These are phyloP conservation scores for Mycosphaerella sp. DNA, from an alignment of 2,329 filamentous ascomycete species.

Conservation along the genomic window DNA sequence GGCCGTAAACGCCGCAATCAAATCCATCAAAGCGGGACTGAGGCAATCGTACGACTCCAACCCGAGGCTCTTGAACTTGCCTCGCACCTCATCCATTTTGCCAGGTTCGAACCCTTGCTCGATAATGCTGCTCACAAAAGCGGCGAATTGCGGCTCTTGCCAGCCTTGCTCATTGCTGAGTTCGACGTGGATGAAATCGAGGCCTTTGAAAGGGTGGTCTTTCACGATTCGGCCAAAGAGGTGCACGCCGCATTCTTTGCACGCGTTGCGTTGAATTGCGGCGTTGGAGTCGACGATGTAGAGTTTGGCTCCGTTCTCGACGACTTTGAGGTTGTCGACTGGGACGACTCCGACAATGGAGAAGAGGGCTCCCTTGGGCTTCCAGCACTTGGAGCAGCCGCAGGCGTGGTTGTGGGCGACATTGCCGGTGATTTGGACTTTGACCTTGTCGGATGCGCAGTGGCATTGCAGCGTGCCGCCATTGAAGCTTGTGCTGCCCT, in stretches of 20 bases:
- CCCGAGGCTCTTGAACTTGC: slow-evolving; percentile 48
- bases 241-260: slow-evolving; percentile 55
- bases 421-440: slow-evolving; percentile 52
- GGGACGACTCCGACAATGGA: slow-evolving; percentile 58
- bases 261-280: slow-evolving; percentile 56
- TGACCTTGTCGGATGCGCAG: slow-evolving; percentile 51
- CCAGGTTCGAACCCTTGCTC: slow-evolving; percentile 58
- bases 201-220: slow-evolving; percentile 59
- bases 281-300: slow-evolving; percentile 50
- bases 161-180: slow-evolving; percentile 56
- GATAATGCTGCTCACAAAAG: slow-evolving; percentile 61
- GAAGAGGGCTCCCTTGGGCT: slow-evolving; percentile 58
- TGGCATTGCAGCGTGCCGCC: slow-evolving; percentile 59
- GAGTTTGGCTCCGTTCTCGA: slow-evolving; percentile 54
- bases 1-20: slow-evolving; percentile 23
- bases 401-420: slow-evolving; percentile 65
- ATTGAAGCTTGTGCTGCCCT: slow-evolving; percentile 49
- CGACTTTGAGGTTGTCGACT: slow-evolving; percentile 49
- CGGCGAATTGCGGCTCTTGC: slow-evolving; percentile 66
- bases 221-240: slow-evolving; percentile 59
- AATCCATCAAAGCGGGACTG: slow-evolving; percentile 57
- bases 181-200: slow-evolving; percentile 64
- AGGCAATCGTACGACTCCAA: slow-evolving; percentile 59
- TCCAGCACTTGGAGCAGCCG: slow-evolving; percentile 68
- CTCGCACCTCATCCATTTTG: slow-evolving; percentile 51